These are phyloP conservation scores for Pseudogymnoascus sp. DNA, from an alignment of 2,329 filamentous ascomycete species.

Conservation along the genomic window DNA sequence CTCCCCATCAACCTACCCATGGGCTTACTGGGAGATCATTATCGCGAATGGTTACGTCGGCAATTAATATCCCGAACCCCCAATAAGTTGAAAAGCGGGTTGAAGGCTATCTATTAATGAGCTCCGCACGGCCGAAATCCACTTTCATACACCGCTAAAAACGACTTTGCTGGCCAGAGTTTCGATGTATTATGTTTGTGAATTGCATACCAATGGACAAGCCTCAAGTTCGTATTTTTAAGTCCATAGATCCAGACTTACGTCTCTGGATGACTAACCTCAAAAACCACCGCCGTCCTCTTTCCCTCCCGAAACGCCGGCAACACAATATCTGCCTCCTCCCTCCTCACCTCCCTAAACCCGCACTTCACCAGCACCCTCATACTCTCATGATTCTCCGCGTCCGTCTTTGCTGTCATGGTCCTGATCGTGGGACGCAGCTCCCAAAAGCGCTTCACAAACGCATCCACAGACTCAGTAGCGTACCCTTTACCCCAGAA, in stretches of 20 bases:
- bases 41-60: slow-evolving; percentile 11
- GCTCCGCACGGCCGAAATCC: slow-evolving; percentile 1
- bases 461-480: slow-evolving; percentile 12
- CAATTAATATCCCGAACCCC: neutral
- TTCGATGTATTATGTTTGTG: neutral
- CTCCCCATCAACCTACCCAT: neutral
- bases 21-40: neutral
- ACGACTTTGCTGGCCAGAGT: neutral
- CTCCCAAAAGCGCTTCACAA: slow-evolving; percentile 3
- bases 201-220: neutral
- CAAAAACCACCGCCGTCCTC: slow-evolving; percentile 6
- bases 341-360: slow-evolving; percentile 16
- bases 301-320: neutral
- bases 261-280: neutral
- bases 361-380: slow-evolving; percentile 25
- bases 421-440: slow-evolving; percentile 7
- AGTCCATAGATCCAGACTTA: neutral
- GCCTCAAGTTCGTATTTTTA: neutral
- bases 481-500: slow-evolving; percentile 15
- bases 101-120: neutral
- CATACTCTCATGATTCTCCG: slow-evolving; percentile 19
- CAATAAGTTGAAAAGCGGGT: neutral
- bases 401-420: slow-evolving; percentile 21
- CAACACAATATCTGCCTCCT: neutral
- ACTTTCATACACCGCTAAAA: neutral